These are phyloP conservation scores for Coniophora puteana DNA, from an alignment of 1,284 basidiomycete genomes.

Conservation along the genomic window DNA sequence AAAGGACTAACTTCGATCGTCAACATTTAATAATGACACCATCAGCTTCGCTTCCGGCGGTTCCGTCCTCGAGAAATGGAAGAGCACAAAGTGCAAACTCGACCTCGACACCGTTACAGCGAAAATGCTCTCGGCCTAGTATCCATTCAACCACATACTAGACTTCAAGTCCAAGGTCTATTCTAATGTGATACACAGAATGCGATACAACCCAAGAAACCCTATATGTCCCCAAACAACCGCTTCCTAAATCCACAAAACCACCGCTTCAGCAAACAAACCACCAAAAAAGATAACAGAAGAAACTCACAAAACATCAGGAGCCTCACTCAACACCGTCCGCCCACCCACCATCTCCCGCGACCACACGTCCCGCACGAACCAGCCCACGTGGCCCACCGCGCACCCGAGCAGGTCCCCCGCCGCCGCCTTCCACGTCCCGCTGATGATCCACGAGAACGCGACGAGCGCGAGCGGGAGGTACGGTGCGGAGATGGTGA, in stretches of 20 bases:
- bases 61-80: too few species aligned
- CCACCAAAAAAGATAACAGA: slow-evolving; percentile 4
- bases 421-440: slow-evolving; percentile 81
- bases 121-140: too few species aligned
- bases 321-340: slow-evolving; percentile 75
- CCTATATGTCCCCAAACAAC: slow-evolving; percentile 57
- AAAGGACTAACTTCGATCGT: too few species aligned
- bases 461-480: slow-evolving; percentile 87
- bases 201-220: too few species aligned
- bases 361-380: slow-evolving; percentile 92
- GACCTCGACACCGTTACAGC: too few species aligned
- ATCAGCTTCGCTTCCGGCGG: too few species aligned
- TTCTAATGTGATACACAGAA: too few species aligned
- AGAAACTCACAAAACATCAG: slow-evolving; percentile 73
- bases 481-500: slow-evolving; percentile 95
- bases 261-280: neutral
- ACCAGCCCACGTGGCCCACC: slow-evolving; percentile 91
- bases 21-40: too few species aligned
- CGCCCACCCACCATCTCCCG: slow-evolving; percentile 84
- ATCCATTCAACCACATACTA: too few species aligned
- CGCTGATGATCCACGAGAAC: slow-evolving; percentile 88
- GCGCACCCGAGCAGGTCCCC: slow-evolving; percentile 86
- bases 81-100: too few species aligned
- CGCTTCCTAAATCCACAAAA: slow-evolving; percentile 45
- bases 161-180: too few species aligned